Percentiles rank a stretch among this genome's conserved stretches.
Evolutionary conservation across 2,329 filamentous ascomycete species (phyloP).

Genomic region (Talaromyces albobiverticillius): DNA sequence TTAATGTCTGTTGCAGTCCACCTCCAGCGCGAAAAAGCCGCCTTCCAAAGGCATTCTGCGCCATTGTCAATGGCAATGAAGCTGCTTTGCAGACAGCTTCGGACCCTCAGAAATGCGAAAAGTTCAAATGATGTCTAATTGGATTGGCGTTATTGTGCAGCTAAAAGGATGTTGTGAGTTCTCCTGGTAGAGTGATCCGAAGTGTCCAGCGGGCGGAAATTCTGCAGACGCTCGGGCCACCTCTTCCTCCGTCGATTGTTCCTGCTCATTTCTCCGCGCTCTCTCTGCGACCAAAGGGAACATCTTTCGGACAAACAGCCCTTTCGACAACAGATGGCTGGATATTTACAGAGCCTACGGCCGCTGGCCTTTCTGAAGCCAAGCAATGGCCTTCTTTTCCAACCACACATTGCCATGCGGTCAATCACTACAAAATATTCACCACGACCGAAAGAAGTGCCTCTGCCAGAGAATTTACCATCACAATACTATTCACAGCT

Average conservation of each 20-base stretch:
- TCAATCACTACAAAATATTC: slow-evolving; percentile 52
- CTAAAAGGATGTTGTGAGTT: not conserved
- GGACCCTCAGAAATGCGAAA: not conserved
- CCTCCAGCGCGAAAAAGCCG: slow-evolving; percentile 38
- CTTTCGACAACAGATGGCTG: slow-evolving; percentile 51
- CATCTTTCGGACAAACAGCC: slow-evolving; percentile 7
- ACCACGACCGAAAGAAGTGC: slow-evolving; percentile 37
- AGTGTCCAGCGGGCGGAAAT: slow-evolving; percentile 30
- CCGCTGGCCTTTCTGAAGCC: slow-evolving; percentile 70
- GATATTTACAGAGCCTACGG: slow-evolving; percentile 57
- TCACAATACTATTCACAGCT: slow-evolving; percentile 42
- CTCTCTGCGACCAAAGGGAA: slow-evolving; percentile 16
- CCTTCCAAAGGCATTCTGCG: slow-evolving; percentile 36
- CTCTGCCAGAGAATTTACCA: slow-evolving; percentile 42
- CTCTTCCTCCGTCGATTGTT: slow-evolving; percentile 27
- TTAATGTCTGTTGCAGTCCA: slow-evolving; percentile 30
- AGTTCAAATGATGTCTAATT: not conserved
- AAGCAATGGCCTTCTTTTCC: slow-evolving; percentile 31
- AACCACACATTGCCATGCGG: slow-evolving; percentile 46
- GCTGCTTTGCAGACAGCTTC: not conserved
- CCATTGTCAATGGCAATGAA: slow-evolving; percentile 29
- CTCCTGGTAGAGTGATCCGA: not conserved
- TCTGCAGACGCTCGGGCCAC: slow-evolving; percentile 30
- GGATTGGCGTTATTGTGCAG: not conserved
- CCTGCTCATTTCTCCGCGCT: slow-evolving; percentile 9